phyloP scores from a whole-genome alignment of 2,329 filamentous ascomycete genomes.

The Scleromitrula shiraiana region DNA sequence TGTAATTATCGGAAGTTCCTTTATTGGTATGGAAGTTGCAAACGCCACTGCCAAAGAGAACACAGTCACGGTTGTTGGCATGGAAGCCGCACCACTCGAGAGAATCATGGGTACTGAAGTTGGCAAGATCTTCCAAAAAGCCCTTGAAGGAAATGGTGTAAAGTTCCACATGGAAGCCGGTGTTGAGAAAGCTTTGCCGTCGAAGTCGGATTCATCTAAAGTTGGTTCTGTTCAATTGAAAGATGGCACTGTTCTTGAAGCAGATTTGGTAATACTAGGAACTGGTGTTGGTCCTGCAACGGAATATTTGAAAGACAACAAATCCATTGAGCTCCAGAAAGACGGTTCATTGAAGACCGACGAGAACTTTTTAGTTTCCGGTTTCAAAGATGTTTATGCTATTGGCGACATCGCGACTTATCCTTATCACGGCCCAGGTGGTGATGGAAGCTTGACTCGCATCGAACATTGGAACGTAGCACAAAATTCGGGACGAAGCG shows the following conservation, averaged over 20 bases:
- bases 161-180: conserved; percentile 77
- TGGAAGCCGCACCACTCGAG: conserved; percentile 79
- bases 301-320: conserved; percentile 68
- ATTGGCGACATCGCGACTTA: conserved; percentile 93
- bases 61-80: conserved; percentile 77
- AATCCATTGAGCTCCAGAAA: conserved; percentile 59
- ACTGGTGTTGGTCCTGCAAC: conserved; percentile 85
- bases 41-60: conserved; percentile 76
- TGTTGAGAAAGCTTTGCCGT: conserved; percentile 77
- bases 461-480: conserved; percentile 99
- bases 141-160: conserved; percentile 77
- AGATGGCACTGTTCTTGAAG: conserved; percentile 75
- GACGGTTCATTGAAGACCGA: conserved; percentile 84
- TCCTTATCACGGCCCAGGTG: conserved; percentile 85
- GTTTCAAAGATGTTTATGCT: conserved; percentile 77
- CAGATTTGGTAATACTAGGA: conserved; percentile 85
- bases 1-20: conserved; percentile 84
- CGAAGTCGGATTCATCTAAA: conserved; percentile 54
- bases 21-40: conserved; percentile 97
- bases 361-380: conserved; percentile 67
- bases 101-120: conserved; percentile 76
- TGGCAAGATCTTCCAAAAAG: conserved; percentile 69
- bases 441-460: conserved; percentile 62
- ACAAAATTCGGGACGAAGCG: conserved; percentile 79
- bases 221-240: conserved; percentile 79